Base-by-base conservation (phyloP, 2,329 filamentous ascomycete genomes). In the Phialophora chinensis region DNA sequence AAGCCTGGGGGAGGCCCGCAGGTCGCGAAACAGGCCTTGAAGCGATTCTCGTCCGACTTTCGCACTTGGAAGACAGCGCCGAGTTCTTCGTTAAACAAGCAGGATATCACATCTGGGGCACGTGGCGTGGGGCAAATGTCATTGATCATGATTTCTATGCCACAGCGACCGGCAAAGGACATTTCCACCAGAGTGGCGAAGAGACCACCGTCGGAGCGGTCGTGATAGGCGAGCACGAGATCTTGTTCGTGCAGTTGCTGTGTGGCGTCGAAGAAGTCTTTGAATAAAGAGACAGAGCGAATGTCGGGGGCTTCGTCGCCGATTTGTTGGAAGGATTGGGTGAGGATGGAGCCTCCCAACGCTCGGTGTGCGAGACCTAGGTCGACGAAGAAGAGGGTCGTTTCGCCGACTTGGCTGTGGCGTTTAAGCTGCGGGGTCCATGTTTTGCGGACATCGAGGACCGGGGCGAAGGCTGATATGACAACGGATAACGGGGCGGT, bases 131-230 rank as follows among this genome's bases (percentile, higher is more conserved):
- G 80, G 69, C 78, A 82, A 54, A 83, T 80, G 62, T 86, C 86
- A 75, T 97, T 93, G 65, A 97, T 83, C 84, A 91, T 90, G 66
- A 98, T 84, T 72, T 96, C 91, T 33, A 92, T 86, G 68, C 94
- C 95, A 74, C 91, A 96, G 63, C 93, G 90, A 31, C 95, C 95
- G 35, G 95, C 94, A 77, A 98, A 98, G 88, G 96, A 96, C 95
- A 98, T 98, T 80, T 99, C 95, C 2, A 89, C 91, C 38, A 98
- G 81, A 5, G 94, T 93, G 0, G 94, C 95, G 76, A 98, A 87
- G 10, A 98, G 83, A 74, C 95, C 95, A 77, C 94, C 95, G 77
- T 98, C 94, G 0, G 93, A 97, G 55, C 91, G 87, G 79, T 98
- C 95, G 77, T 98, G 95, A 77, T 98, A 98, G 3, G 94, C 94